A percentile compares a stretch with the other conserved stretches of the same genome.
phyloP scores from a whole-genome alignment of 2,329 filamentous ascomycete species.

The Ilyonectria sp. region DNA sequence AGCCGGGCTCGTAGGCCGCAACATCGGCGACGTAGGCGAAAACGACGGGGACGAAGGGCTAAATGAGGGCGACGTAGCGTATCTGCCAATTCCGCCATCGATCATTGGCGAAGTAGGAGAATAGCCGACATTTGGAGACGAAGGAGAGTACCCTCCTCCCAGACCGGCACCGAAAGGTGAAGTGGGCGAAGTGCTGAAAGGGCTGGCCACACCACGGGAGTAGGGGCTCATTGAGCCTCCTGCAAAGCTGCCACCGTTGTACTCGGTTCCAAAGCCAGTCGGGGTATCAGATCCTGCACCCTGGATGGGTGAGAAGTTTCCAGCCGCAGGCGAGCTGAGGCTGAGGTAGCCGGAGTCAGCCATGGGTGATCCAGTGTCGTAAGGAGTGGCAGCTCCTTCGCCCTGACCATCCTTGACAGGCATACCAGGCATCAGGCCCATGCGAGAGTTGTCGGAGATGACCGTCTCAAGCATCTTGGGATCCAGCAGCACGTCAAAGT shows the following conservation, averaged over 20 bases:
- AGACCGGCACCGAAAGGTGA: constrained; percentile 73
- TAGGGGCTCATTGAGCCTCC: constrained; percentile 75
- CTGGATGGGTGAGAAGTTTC: constrained; percentile 84
- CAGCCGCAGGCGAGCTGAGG: constrained; percentile 74
- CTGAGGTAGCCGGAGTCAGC: constrained; percentile 78
- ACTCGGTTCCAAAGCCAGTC: constrained; percentile 75
- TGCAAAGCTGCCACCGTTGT: constrained; percentile 67
- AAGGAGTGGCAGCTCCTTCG: constrained; percentile 92
- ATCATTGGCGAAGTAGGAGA: constrained; percentile 83
- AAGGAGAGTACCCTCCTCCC: constrained; percentile 78
- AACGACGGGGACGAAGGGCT: constrained; percentile 76
- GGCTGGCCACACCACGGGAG: constrained; percentile 76
- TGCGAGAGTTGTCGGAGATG: constrained; percentile 91
- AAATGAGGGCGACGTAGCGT: constrained; percentile 73
- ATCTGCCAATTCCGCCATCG: constrained; percentile 66
- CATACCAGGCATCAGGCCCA: constrained; percentile 85
- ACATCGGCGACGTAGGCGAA: constrained; percentile 73
- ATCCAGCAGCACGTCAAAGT: constrained; percentile 94
- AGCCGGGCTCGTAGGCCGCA: constrained; percentile 68
- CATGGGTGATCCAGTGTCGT: constrained; percentile 89
- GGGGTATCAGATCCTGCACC: constrained; percentile 80
- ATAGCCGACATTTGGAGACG: constrained; percentile 81
- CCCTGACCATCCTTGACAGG: constrained; percentile 81
- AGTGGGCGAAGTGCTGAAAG: constrained; percentile 80
- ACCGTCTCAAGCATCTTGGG: constrained; percentile 96